Base-by-base conservation (phyloP, 306 rosid species). In the Vigna unguiculata region DNA sequence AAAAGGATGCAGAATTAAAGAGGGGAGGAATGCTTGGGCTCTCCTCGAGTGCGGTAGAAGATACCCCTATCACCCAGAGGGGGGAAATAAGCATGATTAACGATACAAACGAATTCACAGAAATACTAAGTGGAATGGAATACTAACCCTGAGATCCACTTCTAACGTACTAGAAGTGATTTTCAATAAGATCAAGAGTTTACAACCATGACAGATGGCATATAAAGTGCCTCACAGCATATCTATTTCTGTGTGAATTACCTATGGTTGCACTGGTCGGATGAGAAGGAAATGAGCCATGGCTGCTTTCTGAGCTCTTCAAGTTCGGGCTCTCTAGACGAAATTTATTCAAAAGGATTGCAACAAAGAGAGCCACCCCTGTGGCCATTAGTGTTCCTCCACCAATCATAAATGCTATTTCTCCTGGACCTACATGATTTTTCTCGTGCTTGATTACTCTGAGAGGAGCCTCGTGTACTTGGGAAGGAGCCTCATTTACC, bases 341-440 rank as follows among this genome's bases (percentile, higher is more conserved):
- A 36, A 58, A 58, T 76, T 71, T 84, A 53, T 80, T 89, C 75
- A 86, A 47, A 69, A 36, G 84, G 54, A 87, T 74, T 45, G 84
- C 79, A 15, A 89, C 52, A 72, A 83, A 82, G 71, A 90, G 84
- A 8, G 82, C 89, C 54, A 78, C 78, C 38, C 86, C 89, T 58
- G 91, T 80, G 25, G 78, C 87, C 58, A 90, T 75, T 68, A 93
- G 85, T 69, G 90, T 79, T 72, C 77, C 86, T 70, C 88, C 94
- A 63, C 96, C 93, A 77, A 89, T 77, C 75, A 82, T 32, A 59
- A 89, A 83, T 47, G 87, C 88, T 74, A 93, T 78, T 85, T 86
- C 90, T 75, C 93, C 94, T 32, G 86, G 83, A 43, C 88, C 83
- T 72, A 85, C 46, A 54, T 11, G 83, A 72, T 76, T 89, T 87